Evolutionary conservation across 257 asterid genomes (phyloP), one percentile per base, ranked within the genome.

Genomic region (Paraleonurus japonicus): DNA sequence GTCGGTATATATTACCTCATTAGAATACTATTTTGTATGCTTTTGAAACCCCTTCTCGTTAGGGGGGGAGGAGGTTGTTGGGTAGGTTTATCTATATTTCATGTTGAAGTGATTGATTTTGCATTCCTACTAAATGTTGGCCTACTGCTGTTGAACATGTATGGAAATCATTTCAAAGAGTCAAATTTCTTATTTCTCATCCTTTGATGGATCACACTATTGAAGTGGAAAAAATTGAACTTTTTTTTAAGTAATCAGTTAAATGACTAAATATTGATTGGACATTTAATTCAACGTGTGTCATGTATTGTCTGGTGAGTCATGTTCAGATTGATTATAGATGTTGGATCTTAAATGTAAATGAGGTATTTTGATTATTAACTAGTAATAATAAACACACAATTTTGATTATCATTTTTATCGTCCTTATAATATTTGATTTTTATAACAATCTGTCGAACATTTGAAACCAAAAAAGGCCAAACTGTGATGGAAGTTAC

Each of bases 231-330:
- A 35, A 65, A 19, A 7, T 60, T 62, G 74, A 71, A 80, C 13
- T 37, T 53, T 11, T 41, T 13, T 30, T 45, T 12, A 41, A 41
- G 57, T 78, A 30, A 68, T 48, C 63, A 64, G 33, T 50, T 37
- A 57, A 58, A 26, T 41, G 28, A 66, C 70, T 33, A 19, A 24
- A 60, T 70, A 41, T 47, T 41, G 81, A 75, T 64, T 30, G 60
- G 76, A 70, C 54, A 33, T 55, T 59, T 41, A 73, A 28, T 47
- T 50, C 77, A 59, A 71, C 12, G 65, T 22, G 30, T 47, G 77
- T 78, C 86, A 67, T 67, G 68, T 81, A 81, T 50, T 72, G 81
- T 69, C 81, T 72, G 61, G 22, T 53, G 60, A 53, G 7, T 61
- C 62, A 66, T 54, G 67, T 66, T 78, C 71, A 33, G 68, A 37